phyloP scores from a whole-genome alignment of 2,329 filamentous ascomycete genomes.

The Ceratocystis smalleyi region DNA sequence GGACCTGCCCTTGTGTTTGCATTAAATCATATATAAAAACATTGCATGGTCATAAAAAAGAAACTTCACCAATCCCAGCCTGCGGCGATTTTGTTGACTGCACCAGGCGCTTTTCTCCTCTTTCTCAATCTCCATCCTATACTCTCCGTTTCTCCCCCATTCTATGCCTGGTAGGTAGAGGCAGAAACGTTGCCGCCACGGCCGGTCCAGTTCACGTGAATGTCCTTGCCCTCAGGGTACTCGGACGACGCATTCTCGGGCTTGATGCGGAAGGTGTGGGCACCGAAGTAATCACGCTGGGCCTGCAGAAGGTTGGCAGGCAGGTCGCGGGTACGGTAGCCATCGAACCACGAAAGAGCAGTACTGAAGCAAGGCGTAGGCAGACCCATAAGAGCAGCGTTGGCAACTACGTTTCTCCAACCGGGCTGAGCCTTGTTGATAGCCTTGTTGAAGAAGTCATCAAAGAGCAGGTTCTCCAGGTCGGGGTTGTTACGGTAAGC shows the following conservation, averaged over 20 bases:
- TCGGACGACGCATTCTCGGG: constrained; percentile 59
- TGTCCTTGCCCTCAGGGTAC: constrained; percentile 73
- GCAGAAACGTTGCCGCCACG: constrained; percentile 94
- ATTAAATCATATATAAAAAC: constrained; percentile 17
- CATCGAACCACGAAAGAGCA: constrained; percentile 95
- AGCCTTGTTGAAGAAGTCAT: constrained; percentile 99
- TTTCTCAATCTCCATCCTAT: too few relatives aligned
- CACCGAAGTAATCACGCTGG: constrained; percentile 98
- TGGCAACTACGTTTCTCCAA: constrained; percentile 82
- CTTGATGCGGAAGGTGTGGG: constrained; percentile 81
- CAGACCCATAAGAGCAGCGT: constrained; percentile 86
- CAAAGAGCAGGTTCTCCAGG: constrained; percentile 94
- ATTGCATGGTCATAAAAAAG: constrained; percentile 13
- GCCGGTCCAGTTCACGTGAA: constrained; percentile 99
- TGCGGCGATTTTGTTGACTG: constrained; percentile 6
- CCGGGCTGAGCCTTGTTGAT: constrained; percentile 91
- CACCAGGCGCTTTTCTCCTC: constrained; percentile 10
- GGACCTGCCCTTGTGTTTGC: constrained; percentile 9
- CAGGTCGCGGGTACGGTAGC: constrained; percentile 91
- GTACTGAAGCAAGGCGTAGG: constrained; percentile 94
- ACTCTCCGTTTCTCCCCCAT: too few relatives aligned
- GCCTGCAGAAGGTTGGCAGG: constrained; percentile 97
- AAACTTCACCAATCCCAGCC: constrained; percentile 12
- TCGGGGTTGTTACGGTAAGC: constrained; percentile 91
- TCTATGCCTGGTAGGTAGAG: constrained; percentile 91